A percentile compares a stretch with the other conserved stretches of the same genome.
Evolutionary conservation across 2,329 filamentous ascomycete genomes (phyloP).

Genomic region (Aspergillus proliferans): DNA sequence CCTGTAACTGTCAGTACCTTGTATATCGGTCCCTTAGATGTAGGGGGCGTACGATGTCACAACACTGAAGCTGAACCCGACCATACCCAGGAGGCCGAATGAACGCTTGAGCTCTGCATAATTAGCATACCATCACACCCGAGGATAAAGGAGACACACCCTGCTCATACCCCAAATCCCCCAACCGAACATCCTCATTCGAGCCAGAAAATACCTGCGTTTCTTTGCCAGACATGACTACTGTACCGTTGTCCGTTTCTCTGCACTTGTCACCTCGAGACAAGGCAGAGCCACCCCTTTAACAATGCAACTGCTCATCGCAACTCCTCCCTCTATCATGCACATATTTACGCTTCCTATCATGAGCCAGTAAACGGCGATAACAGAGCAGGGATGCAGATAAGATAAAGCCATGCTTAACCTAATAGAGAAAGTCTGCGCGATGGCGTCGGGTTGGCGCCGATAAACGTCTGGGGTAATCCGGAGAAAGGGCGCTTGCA

Average conservation of each 20-base stretch:
- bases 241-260: too few species aligned
- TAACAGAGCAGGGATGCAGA: not conserved
- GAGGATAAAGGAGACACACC: constrained; percentile 13
- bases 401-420: not conserved
- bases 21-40: not conserved
- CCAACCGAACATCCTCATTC: constrained; percentile 31
- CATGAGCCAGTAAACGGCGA: not conserved
- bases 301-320: not conserved
- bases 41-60: constrained; percentile 44
- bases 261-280: too few species aligned
- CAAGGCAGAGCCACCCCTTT: not conserved
- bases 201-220: constrained; percentile 1
- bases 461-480: not conserved
- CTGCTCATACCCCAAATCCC: constrained; percentile 36
- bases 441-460: not conserved
- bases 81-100: constrained; percentile 52
- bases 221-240: not conserved
- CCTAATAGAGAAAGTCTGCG: constrained; percentile 1
- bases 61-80: constrained; percentile 55
- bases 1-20: constrained; percentile 14
- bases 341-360: not conserved
- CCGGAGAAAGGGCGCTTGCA: not conserved
- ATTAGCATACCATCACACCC: not conserved
- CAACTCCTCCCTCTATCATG: not conserved
- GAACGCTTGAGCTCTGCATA: constrained; percentile 49